Evolutionary conservation across 1,139 yeast genomes (phyloP), one percentile per base, ranked within the genome.

Genomic region (Candida dubliniensis): DNA sequence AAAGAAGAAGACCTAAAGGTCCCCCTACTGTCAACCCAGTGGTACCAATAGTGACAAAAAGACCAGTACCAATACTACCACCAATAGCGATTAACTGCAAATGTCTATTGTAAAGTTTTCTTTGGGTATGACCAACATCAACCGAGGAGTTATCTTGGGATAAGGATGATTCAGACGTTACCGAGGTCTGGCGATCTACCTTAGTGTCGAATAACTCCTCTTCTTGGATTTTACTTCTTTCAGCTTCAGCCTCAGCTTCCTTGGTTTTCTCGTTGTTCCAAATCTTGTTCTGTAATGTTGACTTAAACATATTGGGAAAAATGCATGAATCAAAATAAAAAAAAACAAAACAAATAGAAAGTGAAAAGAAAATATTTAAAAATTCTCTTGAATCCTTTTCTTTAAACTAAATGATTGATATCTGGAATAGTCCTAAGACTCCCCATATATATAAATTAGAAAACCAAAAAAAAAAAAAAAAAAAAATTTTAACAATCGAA

Each of bases 71-170:
- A 34, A 82, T 77, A 46, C 82, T 73, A 38, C 85, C 84, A 44
- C 87, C 87, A 41, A 82, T 74, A 37, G 86, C 82, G 47, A 82
- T 79, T 74, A 82, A 71, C 57, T 80, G 84, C 40, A 82, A 63
- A 54, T 81, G 86, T 43, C 85, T 70, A 44, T 67, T 64, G 48
- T 75, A 33, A n/a, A 39, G 34, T 31, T 38, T 44, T 34, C 47
- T 37, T 15, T 40, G 40, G 11, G 47, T 44, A 3, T 33, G 32
- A 8, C 26, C 32, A 9, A 9, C 25, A 9, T 27, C 32, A 13
- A 8, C 23, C 3, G 36, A 15, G 14, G 10, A 15, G 3, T 33
- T 23, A 33, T 33, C 12, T 3, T n/a, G 30, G 8, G 4, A 4
- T 25, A 23, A 9, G 27, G 27, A 18, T 23, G 36, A 34, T 18